Evolutionary conservation across 2,329 filamentous ascomycete species (phyloP).

Genomic region (Scedosporium apiospermum): DNA sequence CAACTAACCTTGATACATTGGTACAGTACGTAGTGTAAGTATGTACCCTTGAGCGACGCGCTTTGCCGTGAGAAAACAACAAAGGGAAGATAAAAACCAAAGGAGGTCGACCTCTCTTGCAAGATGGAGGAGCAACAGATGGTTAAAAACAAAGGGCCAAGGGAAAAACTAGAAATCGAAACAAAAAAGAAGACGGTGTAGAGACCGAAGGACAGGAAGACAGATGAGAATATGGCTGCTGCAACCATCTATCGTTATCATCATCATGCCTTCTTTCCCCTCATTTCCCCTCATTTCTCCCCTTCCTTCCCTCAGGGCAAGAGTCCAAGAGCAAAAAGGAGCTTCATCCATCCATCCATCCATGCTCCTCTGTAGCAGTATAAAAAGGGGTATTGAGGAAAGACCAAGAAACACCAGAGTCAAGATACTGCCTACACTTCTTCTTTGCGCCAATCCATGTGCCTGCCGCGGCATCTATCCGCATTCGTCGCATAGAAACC

Average conservation of each 20-base stretch:
- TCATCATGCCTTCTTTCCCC: background rate
- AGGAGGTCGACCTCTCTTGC: too few species aligned
- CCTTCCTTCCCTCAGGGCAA: background rate
- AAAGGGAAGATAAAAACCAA: background rate
- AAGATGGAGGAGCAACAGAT: background rate
- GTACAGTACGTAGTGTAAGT: too few species aligned
- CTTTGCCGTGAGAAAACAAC: background rate
- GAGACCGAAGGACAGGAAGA: background rate
- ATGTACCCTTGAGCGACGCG: background rate
- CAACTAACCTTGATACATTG: background rate
- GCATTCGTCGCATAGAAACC: background rate
- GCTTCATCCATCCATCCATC: background rate
- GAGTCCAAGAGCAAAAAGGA: background rate
- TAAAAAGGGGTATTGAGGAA: constrained; percentile 4
- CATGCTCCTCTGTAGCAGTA: background rate
- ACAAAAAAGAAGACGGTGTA: background rate
- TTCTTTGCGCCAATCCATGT: constrained; percentile 1
- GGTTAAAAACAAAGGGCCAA: background rate
- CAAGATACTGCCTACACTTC: constrained; percentile 1
- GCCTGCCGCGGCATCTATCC: background rate
- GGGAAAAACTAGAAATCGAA: background rate
- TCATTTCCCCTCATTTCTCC: background rate
- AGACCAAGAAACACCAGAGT: constrained; percentile 1
- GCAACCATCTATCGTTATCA: background rate
- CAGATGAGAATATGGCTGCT: background rate